Evolutionary conservation across 495 filamentous ascomycete genomes (phyloP), one percentile per base, ranked within the genome.

Genomic region (Bacidia rubella): DNA sequence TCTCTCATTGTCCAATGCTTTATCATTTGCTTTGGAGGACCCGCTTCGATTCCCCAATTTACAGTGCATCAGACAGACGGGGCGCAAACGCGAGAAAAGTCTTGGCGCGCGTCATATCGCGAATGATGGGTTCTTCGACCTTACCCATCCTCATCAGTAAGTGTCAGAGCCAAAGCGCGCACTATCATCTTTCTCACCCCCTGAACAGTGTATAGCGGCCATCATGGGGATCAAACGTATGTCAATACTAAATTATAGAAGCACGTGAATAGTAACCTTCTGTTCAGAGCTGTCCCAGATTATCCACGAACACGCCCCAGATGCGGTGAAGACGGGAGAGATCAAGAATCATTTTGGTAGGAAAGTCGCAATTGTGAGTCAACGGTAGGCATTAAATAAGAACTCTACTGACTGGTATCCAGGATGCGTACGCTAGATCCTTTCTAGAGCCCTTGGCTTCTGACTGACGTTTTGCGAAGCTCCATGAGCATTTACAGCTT

Each of bases 401-500:
- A 35, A 40, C 21, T 51, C 38, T 47, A 45, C 52, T 54, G n/a
- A 53, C 45, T 23, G 43, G 15, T 21, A 11, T 39, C 29, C 60
- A 90, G 85, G 88, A 95, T 83, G 89, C 88, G 87, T 95, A 83
- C 51, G 83, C 70, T 44, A 21, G 19, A 11, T 11, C 24, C n/a
- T 19, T 20, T 10, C 25, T 24, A 52, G 7, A 35, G 42, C 7
- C 5, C 23, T 46, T 51, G 39, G 26, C 45, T 47, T 27, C 21
- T 24, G 49, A 39, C 40, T 45, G 29, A 53, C 43, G 11, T 26
- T 17, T 17, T 41, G 5, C 43, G 55, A 61, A 94, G 87, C 42
- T 98, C 92, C 35, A 98, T 97, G 92, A 92, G 85, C 65, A 94
- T 98, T 63, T 98, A 98, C 76, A 90, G 84, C 70, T 98, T 98